Conservation (phyloP, 169 alveolate species). For the Theileria orientalis region DNA sequence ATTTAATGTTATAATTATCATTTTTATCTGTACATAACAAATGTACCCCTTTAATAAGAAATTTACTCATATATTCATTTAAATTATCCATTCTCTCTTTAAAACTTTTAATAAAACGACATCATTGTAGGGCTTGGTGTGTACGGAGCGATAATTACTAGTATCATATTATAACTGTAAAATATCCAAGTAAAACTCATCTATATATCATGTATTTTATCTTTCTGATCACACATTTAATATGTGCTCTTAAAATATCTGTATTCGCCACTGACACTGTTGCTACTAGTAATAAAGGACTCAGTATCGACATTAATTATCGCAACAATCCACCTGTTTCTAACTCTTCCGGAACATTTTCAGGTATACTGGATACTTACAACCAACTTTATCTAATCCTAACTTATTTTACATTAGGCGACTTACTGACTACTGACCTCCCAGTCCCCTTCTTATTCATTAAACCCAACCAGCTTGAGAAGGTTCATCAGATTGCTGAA, state of each 20-base stretch:
- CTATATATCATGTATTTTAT: too few relatives aligned
- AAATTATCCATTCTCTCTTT: neutral
- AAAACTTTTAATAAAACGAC: too few relatives aligned
- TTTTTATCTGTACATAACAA: too few relatives aligned
- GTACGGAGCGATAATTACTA: too few relatives aligned
- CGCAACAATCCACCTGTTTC: conserved; percentile 10
- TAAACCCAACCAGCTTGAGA: conserved; percentile 51
- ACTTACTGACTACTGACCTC: conserved; percentile 21
- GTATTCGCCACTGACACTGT: neutral
- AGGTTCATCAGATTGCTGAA: conserved; percentile 61
- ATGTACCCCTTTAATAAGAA: neutral
- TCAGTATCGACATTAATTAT: conserved; percentile 50
- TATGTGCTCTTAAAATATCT: neutral
- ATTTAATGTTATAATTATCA: neutral
- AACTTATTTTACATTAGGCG: conserved; percentile 8
- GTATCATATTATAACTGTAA: too few relatives aligned
- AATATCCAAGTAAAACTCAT: too few relatives aligned
- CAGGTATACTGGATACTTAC: conserved; percentile 24
- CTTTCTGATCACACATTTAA: neutral
- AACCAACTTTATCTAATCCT: too few relatives aligned
- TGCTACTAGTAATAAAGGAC: conserved; percentile 24
- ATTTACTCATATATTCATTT: conserved; percentile 1
- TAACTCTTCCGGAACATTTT: neutral
- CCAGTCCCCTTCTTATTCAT: conserved; percentile 60
- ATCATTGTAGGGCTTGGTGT: too few relatives aligned